phyloP scores from a whole-genome alignment of 257 asterid species.

The Coffea canephora region DNA sequence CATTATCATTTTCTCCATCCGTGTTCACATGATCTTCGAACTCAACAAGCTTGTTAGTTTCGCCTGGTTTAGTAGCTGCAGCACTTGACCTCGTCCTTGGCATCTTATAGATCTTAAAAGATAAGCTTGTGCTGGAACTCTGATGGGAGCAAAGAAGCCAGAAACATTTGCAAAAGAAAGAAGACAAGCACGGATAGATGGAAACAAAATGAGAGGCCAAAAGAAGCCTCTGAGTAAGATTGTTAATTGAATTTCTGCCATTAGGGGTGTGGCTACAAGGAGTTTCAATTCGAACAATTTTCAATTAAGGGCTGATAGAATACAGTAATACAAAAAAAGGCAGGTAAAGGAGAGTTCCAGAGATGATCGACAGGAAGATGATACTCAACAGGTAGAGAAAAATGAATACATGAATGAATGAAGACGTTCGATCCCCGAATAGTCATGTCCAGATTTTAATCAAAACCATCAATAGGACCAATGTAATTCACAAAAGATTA shows the following conservation, averaged over 20 bases:
- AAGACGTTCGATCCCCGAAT: conserved; percentile 48
- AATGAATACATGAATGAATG: conserved; percentile 42
- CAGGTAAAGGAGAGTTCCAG: conserved; percentile 60
- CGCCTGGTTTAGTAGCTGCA: conserved; percentile 53
- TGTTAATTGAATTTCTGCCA: conserved; percentile 68
- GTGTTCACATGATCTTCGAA: conserved; percentile 71
- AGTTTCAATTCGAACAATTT: conserved; percentile 48
- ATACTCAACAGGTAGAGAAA: conserved; percentile 57
- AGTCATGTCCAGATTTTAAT: conserved; percentile 44
- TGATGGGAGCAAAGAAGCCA: conserved; percentile 72
- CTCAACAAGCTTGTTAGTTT: conserved; percentile 59
- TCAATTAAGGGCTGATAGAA: conserved; percentile 48
- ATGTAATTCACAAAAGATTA: conserved; percentile 49
- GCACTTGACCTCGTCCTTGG: conserved; percentile 71
- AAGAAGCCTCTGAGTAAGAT: conserved; percentile 63
- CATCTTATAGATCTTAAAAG: conserved; percentile 66
- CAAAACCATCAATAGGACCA: conserved; percentile 46
- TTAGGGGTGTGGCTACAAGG: conserved; percentile 64
- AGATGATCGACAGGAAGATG: conserved; percentile 49
- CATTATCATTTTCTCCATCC: conserved; percentile 63
- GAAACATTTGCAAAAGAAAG: conserved; percentile 86
- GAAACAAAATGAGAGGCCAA: conserved; percentile 72
- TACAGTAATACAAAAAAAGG: conserved; percentile 54
- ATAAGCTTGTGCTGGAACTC: conserved; percentile 67
- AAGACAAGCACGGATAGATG: conserved; percentile 69